Evolutionary conservation across 192 early-diverging fungal genomes (phyloP), one percentile per base, ranked within the genome.

Genomic region (Coemansia sp.): DNA sequence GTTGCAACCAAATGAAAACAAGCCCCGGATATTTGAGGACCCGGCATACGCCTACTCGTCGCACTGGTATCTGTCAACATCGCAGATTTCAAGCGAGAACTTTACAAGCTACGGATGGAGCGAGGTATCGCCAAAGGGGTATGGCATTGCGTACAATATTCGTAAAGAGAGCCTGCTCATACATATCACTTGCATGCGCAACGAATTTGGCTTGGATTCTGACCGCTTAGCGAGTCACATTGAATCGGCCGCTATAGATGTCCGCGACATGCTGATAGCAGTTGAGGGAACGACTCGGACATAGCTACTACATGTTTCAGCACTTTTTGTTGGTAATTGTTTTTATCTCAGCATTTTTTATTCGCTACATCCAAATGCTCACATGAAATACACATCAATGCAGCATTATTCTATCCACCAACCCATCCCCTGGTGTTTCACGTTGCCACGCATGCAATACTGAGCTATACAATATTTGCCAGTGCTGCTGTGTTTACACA

Each of bases 81-180:
- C 90, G 25, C 96, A 99, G 70, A 81, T 99, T 37, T 80, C 87
- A 8, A 90, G 89, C 43, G 91, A 94, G 57, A 74, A 91, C 74
- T 95, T 91, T 79, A 82, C 87, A 47, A 93, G 94, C 51, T 99
- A 97, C 57, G 96, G 96, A 11, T 90, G 87, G 87, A 86, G 86
- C 48, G 82, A 87, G 60, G 87, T 94, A 24, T 82, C 90, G 33
- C 85, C 90, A 10, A 86, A 91, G 75, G 92, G 92, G 15, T 97
- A 88, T 60, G 94, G 94, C 43, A 70, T 92, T 58, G 93, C 95
- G 10, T 97, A 98, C 66, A 95, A 94, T 87, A 85, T 98, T 55
- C 92, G 91, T 70, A 79, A 86, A 41, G 68, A 87, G 62, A 75
- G 80, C 42, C 62, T 97, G 38, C 82, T 93, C 54, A 89, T 99